A percentile compares a stretch with the other conserved stretches of the same genome.
phyloP scores from a whole-genome alignment of 1,284 basidiomycete species.

The Ceratobasidium sp. region DNA sequence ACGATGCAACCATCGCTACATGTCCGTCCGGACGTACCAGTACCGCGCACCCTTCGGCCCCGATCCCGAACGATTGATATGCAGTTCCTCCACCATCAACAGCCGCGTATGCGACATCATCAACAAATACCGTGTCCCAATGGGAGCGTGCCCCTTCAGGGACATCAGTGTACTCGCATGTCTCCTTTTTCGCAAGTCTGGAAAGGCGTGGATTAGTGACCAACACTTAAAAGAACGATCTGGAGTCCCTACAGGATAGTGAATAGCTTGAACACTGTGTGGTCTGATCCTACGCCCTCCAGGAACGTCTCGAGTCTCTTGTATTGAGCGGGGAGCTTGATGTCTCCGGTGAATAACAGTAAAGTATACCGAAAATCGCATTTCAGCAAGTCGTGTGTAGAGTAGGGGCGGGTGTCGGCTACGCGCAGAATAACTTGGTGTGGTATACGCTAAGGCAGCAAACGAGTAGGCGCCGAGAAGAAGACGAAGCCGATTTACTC shows the following conservation, averaged over 20 bases:
- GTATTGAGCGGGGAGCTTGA: conserved; percentile 56
- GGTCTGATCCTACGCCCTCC: background rate
- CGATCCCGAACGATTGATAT: conserved; percentile 69
- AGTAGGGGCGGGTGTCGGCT: conserved; percentile 68
- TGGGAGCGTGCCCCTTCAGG: conserved; percentile 67
- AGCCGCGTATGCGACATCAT: conserved; percentile 10
- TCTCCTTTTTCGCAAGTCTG: conserved; percentile 57
- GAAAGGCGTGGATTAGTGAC: background rate
- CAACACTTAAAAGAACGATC: background rate
- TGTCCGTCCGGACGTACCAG: conserved; percentile 81
- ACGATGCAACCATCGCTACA: conserved; percentile 67
- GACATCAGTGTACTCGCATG: conserved; percentile 62
- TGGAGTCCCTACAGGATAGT: conserved; percentile 17
- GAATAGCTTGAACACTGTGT: conserved; percentile 7
- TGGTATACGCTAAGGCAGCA: conserved; percentile 60
- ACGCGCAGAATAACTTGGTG: conserved; percentile 71
- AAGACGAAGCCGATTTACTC: background rate
- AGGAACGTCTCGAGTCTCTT: conserved; percentile 55
- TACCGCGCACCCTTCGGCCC: conserved; percentile 67
- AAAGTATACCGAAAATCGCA: conserved; percentile 78
- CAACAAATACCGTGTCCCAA: conserved; percentile 57
- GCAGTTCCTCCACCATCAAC: conserved; percentile 57
- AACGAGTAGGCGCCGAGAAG: background rate
- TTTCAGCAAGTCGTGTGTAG: conserved; percentile 75
- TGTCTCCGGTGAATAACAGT: conserved; percentile 72